A percentile compares a stretch with the other conserved stretches of the same genome.
phyloP scores from a whole-genome alignment of 805 yeast genomes.

The Sugiyamaella mastotermitis region DNA sequence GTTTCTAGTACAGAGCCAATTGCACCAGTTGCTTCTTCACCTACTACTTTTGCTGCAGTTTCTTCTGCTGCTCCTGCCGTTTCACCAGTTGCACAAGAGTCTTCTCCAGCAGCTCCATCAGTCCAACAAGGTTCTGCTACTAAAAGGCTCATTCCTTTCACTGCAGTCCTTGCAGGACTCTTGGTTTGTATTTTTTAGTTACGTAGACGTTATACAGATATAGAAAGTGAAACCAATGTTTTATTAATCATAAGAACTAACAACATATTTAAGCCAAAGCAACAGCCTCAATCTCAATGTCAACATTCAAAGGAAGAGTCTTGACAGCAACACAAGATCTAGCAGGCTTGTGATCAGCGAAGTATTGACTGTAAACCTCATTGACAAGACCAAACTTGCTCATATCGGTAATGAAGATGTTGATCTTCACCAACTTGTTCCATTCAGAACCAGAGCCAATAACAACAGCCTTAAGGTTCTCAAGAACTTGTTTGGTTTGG shows the following conservation, averaged over 20 bases:
- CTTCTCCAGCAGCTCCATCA: background rate
- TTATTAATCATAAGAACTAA: too few species aligned
- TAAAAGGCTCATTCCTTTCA: too few species aligned
- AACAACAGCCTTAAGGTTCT: slow-evolving; percentile 51
- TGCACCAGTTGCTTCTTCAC: too few species aligned
- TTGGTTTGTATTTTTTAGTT: background rate
- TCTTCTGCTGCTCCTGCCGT: slow-evolving; percentile 1
- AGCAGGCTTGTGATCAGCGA: slow-evolving; percentile 55
- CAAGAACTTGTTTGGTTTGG: slow-evolving; percentile 35
- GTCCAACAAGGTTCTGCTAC: too few species aligned
- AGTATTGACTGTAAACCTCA: slow-evolving; percentile 59
- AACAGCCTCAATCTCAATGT: slow-evolving; percentile 84
- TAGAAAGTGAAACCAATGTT: too few species aligned
- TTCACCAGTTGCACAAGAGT: background rate
- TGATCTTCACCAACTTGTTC: slow-evolving; percentile 80
- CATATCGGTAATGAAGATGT: slow-evolving; percentile 89
- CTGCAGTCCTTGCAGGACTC: background rate
- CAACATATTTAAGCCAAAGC: slow-evolving; percentile 62
- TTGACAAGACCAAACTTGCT: slow-evolving; percentile 78
- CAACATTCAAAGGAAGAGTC: slow-evolving; percentile 81
- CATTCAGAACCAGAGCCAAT: slow-evolving; percentile 81
- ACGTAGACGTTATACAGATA: too few species aligned
- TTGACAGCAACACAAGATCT: slow-evolving; percentile 97
- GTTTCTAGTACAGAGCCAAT: too few species aligned
- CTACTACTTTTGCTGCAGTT: slow-evolving; percentile 2